These are phyloP conservation scores for Lanmaoa pseudosensibilis DNA, from an alignment of 768 basidiomycete genomes.

Conservation along the genomic window DNA sequence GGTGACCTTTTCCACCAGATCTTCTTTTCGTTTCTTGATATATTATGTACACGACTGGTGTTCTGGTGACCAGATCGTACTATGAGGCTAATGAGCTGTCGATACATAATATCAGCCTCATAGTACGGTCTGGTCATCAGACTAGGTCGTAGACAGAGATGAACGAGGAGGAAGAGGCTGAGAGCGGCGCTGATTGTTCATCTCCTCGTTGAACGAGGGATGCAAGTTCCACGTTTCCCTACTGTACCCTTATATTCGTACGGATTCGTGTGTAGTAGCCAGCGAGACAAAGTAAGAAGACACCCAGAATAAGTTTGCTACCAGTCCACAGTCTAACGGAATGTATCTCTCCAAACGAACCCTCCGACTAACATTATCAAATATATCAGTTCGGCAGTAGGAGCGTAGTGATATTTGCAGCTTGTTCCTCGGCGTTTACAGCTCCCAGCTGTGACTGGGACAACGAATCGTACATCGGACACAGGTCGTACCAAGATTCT, in stretches of 20 bases:
- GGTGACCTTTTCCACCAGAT: too few relatives aligned
- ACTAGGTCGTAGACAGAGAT: too few relatives aligned
- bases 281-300: not conserved
- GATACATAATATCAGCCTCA: too few relatives aligned
- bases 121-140: too few relatives aligned
- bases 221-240: not conserved
- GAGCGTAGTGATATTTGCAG: conserved; percentile 18
- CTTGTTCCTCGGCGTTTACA: conserved; percentile 15
- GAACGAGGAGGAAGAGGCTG: too few relatives aligned
- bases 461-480: conserved; percentile 24
- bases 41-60: too few relatives aligned
- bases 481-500: conserved; percentile 29
- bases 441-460: conserved; percentile 21
- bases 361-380: too few relatives aligned
- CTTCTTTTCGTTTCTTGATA: too few relatives aligned
- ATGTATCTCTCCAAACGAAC: not conserved
- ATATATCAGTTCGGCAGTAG: conserved; percentile 16
- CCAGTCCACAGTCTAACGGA: not conserved
- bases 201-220: not conserved
- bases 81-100: too few relatives aligned
- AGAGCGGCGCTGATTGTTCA: not conserved
- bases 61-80: too few relatives aligned
- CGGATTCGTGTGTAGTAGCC: too few relatives aligned
- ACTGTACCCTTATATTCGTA: too few relatives aligned
- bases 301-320: not conserved